These are phyloP conservation scores for Ephemerocybe angulata DNA, from an alignment of 768 basidiomycete genomes.

Conservation along the genomic window DNA sequence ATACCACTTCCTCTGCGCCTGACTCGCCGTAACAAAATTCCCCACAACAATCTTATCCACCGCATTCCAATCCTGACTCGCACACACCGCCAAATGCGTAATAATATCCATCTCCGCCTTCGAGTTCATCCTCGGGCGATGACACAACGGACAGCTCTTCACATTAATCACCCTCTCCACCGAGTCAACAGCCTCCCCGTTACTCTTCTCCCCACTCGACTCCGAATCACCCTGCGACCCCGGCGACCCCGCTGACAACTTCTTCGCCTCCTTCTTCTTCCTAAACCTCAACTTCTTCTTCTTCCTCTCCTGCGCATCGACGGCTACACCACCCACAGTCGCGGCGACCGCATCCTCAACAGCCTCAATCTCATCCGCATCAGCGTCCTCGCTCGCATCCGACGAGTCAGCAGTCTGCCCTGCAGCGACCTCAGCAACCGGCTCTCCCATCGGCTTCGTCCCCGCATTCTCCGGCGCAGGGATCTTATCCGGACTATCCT, in stretches of 20 bases:
- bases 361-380: slow-evolving; percentile 12
- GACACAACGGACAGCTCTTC: slow-evolving; percentile 91
- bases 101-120: slow-evolving; percentile 94
- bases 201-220: slow-evolving; percentile 2
- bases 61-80: slow-evolving; percentile 86
- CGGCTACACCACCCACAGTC: slow-evolving; percentile 1
- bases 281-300: slow-evolving; percentile 19
- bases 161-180: slow-evolving; percentile 93
- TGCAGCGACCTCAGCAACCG: slow-evolving; percentile 27
- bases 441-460: too few species aligned
- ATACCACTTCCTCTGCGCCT: slow-evolving; percentile 97
- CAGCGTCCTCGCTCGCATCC: slow-evolving; percentile 11
- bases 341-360: slow-evolving; percentile 19
- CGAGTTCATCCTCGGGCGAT: slow-evolving; percentile 76
- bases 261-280: slow-evolving; percentile 4
- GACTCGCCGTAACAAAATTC: slow-evolving; percentile 90
- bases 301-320: slow-evolving; percentile 10
- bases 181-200: slow-evolving; percentile 22
- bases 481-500: slow-evolving; percentile 12
- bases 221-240: neutral
- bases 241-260: neutral
- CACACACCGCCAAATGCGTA: slow-evolving; percentile 95
- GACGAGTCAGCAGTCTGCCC: too few species aligned
- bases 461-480: too few species aligned
- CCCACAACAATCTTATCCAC: slow-evolving; percentile 89